Conservation (phyloP, 1,284 basidiomycete genomes). For the Rugosomyces carneus region DNA sequence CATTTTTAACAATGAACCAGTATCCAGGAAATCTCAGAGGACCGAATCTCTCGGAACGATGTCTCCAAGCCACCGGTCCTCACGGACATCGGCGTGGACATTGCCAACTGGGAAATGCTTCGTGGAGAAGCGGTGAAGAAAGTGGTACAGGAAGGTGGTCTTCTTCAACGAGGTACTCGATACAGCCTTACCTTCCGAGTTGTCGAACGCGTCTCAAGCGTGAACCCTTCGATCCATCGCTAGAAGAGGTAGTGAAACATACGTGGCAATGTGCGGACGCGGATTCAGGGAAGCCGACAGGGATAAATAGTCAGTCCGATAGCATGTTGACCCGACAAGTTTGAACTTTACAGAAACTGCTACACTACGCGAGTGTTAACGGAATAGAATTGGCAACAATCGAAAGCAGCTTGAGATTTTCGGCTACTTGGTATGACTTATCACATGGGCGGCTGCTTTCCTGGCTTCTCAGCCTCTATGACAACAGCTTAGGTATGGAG, state of each 20-base stretch:
- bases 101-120: conserved; percentile 54
- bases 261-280: not conserved
- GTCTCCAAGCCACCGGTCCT: conserved; percentile 19
- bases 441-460: not conserved
- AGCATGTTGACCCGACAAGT: no score
- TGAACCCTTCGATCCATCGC: conserved; percentile 15
- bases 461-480: not conserved
- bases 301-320: not conserved
- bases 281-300: not conserved
- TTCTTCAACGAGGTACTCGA: conserved; percentile 53
- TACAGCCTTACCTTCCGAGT: conserved; percentile 87
- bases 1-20: conserved; percentile 5
- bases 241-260: conserved; percentile 5
- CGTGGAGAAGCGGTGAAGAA: conserved; percentile 32
- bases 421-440: not conserved
- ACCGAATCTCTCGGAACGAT: conserved; percentile 31
- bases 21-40: conserved; percentile 26
- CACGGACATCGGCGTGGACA: conserved; percentile 26
- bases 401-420: not conserved
- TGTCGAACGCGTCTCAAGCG: conserved; percentile 53
- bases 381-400: no score
- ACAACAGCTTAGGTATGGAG: not conserved
- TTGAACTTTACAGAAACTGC: no score
- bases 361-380: no score
- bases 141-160: conserved; percentile 38